Percentiles rank a stretch among this genome's conserved stretches.
phyloP scores from a whole-genome alignment of 441 rosid genomes.

The Adansonia grandidieri region DNA sequence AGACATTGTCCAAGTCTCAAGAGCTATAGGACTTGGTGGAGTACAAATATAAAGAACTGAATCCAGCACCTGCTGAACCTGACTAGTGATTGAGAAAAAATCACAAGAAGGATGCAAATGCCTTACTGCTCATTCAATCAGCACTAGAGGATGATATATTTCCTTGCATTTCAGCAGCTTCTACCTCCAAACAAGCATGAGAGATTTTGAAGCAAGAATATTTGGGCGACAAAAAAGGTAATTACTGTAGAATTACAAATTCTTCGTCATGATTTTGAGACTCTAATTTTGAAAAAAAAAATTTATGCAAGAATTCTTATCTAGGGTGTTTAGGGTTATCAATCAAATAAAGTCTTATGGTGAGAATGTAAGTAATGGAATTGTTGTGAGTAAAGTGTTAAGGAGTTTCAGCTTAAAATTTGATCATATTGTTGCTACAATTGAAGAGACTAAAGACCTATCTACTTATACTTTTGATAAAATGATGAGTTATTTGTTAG shows the following conservation, averaged over 20 bases:
- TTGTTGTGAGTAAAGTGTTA: background rate
- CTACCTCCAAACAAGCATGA: background rate
- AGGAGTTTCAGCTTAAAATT: background rate
- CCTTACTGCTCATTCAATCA: background rate
- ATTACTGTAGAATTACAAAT: background rate
- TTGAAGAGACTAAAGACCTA: background rate
- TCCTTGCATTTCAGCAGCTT: background rate
- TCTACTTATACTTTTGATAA: background rate
- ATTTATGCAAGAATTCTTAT: background rate
- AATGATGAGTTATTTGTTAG: background rate
- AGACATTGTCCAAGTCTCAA: background rate
- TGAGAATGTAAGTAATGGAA: background rate
- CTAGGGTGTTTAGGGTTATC: background rate
- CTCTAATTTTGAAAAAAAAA: background rate
- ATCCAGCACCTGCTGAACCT: background rate
- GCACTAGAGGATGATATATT: background rate
- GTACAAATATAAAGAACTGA: background rate
- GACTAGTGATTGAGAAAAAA: background rate
- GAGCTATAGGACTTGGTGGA: background rate
- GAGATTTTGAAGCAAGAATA: background rate
- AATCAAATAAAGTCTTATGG: background rate
- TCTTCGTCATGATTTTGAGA: background rate
- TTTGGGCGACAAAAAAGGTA: background rate
- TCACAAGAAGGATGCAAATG: background rate
- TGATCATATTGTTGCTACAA: too few species aligned